Evolutionary conservation across 495 filamentous ascomycete species (phyloP), one percentile per base, ranked within the genome.

Genomic region (Penicillium macrosclerotiorum): DNA sequence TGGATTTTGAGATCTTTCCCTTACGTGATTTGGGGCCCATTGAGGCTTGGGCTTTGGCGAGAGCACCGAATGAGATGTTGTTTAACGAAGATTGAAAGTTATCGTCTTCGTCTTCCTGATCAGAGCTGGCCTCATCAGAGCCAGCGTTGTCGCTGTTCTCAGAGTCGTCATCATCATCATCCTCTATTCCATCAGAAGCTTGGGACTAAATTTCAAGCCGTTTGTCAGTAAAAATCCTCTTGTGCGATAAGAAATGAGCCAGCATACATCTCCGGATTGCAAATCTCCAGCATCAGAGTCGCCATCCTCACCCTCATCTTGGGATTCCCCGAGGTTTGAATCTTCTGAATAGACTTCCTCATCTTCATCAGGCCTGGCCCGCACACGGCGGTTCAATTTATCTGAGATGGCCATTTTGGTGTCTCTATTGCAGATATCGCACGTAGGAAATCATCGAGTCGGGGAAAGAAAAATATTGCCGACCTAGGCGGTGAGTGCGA

Each of bases 11-110:
- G 26, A 60, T 31, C 55, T 73, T 69, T 36, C 55, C 54, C 39
- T 73, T 73, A 24, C 61, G 48, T 20, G 60, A 62, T 37, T 73
- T 73, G 0, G 64, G 45, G 12, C 71, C 68, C 29, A 95, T 60
- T 0, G 83, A 76, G 9, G 82, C 80, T 71, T 94, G 86, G 2
- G 93, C 93, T 75, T 87, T 86, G 39, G 85, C 86, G 22, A 98
- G 74, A 0, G 89, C 85, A 39, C 90, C 90, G 61, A 98, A 98
- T 23, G 90, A 92, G 40, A 96, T 66, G 66, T 67, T 64, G 47
- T 64, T 62, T 29, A 73, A 56, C 18, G 60, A 68, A 37, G 59
- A 53, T 57, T 72, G 63, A 27, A 72, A 60, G 39, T 73, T 69
- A 9, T 70, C 63, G 45, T 70, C 55, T 11, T 70, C 63, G 33